Evolutionary conservation across 176 grass and related monocot genomes (phyloP).

Genomic region (Bolboschoenus planiculmis): DNA sequence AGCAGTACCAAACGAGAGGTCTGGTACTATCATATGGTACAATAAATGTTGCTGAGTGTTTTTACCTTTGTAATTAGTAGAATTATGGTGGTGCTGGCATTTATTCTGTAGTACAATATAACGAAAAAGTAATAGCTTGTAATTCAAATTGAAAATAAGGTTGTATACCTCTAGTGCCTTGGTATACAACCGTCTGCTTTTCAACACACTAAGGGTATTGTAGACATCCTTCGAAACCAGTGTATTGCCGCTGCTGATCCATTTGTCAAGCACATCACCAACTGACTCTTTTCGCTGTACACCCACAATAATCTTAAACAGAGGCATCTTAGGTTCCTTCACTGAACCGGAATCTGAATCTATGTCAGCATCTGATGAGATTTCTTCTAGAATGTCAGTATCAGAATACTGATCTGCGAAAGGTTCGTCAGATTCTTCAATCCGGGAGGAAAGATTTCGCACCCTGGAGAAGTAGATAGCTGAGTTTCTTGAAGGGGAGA

Average conservation of each 20-base stretch:
- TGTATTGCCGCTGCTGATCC: slow-evolving; percentile 1
- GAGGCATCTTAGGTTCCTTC: slow-evolving; percentile 1
- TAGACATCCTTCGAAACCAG: slow-evolving; percentile 5
- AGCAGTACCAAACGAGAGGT: not conserved
- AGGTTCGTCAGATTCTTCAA: slow-evolving; percentile 6
- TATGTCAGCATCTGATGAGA: not conserved
- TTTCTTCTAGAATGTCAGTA: not conserved
- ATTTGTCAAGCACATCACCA: slow-evolving; percentile 6
- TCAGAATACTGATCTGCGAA: not conserved
- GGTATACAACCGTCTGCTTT: not conserved
- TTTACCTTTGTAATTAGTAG: not conserved
- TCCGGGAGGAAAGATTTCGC: slow-evolving; percentile 6
- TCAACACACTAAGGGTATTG: slow-evolving; percentile 9
- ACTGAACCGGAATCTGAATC: not conserved
- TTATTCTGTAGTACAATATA: not conserved
- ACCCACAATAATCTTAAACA: slow-evolving; percentile 5
- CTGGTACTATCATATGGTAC: not conserved
- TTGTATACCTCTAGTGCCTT: slow-evolving; percentile 14
- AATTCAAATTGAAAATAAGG: not conserved
- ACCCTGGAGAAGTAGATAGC: not conserved
- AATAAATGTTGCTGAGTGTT: not conserved
- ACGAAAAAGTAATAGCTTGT: not conserved
- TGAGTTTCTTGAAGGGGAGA: not conserved
- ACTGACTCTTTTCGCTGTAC: not conserved
- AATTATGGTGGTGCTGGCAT: not conserved